These are phyloP conservation scores for Oryza coarctata DNA, from an alignment of 176 grass and related monocot genomes.

Conservation along the genomic window DNA sequence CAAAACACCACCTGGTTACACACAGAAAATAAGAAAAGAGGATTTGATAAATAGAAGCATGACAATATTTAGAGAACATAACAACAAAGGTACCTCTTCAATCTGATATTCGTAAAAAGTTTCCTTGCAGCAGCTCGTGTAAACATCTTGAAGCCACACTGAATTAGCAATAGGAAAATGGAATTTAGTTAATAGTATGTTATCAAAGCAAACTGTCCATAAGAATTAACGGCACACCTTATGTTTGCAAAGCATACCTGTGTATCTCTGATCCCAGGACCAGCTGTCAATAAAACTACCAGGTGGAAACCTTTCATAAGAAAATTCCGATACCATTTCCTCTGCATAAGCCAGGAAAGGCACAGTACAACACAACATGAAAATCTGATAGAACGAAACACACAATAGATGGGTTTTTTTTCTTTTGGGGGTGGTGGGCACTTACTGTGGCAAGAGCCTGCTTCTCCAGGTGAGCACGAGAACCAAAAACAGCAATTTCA, in stretches of 20 bases:
- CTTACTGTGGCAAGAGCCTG: slow-evolving; percentile 93
- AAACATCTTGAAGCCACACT: slow-evolving; percentile 99
- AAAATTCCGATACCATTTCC: slow-evolving; percentile 95
- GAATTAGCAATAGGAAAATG: slow-evolving; percentile 37
- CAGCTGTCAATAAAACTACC: slow-evolving; percentile 82
- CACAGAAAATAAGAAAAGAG: neutral
- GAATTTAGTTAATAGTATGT: neutral
- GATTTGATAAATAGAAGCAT: neutral
- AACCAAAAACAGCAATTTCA: slow-evolving; percentile 93
- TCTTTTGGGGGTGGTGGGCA: neutral
- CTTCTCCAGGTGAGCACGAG: slow-evolving; percentile 92
- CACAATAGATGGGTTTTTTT: neutral
- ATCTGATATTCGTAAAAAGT: slow-evolving; percentile 91
- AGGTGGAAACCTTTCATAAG: slow-evolving; percentile 99
- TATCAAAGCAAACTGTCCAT: neutral
- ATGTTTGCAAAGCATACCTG: slow-evolving; percentile 48
- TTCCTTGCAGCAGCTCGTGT: slow-evolving; percentile 82
- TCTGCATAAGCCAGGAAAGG: slow-evolving; percentile 49
- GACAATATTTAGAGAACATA: neutral
- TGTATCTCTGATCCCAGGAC: slow-evolving; percentile 84
- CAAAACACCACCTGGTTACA: slow-evolving; percentile 84
- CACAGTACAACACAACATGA: slow-evolving; percentile 4
- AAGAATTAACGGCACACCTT: neutral
- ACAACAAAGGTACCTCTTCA: slow-evolving; percentile 63
- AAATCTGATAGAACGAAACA: slow-evolving; percentile 2